Conservation (phyloP, 2,329 filamentous ascomycete genomes). For the Trichophyton rubrum region DNA sequence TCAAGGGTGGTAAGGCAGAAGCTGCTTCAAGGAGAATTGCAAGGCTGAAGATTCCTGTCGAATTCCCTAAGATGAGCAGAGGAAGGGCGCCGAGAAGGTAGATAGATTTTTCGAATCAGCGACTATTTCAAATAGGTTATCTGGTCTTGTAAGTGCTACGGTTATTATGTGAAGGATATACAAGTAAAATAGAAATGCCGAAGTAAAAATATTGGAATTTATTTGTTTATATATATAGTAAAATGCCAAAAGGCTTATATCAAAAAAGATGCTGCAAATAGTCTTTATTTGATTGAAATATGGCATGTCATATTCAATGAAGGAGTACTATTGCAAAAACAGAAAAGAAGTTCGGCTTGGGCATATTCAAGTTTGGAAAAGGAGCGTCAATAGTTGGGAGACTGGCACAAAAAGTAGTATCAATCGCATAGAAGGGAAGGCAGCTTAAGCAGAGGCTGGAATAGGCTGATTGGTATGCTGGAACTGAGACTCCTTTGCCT, state of each 20-base stretch:
- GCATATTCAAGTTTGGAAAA: not conserved
- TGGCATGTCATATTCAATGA: not conserved
- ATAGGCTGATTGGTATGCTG: not conserved
- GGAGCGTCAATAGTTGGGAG: not conserved
- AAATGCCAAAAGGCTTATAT: not conserved
- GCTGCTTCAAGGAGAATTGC: slow-evolving; percentile 46
- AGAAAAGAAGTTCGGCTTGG: not conserved
- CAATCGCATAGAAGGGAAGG: not conserved
- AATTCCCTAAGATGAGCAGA: slow-evolving; percentile 58
- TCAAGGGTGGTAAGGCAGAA: slow-evolving; percentile 50
- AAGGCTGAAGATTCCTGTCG: slow-evolving; percentile 61
- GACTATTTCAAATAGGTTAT: not conserved
- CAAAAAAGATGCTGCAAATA: not conserved
- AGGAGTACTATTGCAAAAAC: not conserved
- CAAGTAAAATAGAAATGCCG: not conserved
- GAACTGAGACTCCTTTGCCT: not conserved
- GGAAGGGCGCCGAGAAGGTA: slow-evolving; percentile 18
- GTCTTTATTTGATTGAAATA: not conserved
- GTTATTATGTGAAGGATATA: too few relatives aligned
- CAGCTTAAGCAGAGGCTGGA: not conserved
- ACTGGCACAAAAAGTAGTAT: not conserved
- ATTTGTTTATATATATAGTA: not conserved
- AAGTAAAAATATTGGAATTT: not conserved
- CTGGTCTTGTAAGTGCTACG: not conserved
- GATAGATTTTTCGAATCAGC: not conserved